Conservation (phyloP, 225 moss, liverwort and hornwort genomes). For the Pleurozium schreberi region DNA sequence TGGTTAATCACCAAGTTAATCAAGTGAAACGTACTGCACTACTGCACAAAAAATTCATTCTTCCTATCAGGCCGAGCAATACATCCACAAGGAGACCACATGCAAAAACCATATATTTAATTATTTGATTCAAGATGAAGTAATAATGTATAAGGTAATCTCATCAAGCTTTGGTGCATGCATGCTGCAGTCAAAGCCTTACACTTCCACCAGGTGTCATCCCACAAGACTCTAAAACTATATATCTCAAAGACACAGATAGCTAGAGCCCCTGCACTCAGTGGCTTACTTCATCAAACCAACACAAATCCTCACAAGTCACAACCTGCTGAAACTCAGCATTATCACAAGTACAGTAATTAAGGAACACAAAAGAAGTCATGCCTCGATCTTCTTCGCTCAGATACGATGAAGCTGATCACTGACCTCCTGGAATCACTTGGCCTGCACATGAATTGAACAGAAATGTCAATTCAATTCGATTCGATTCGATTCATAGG, state of each 20-base stretch:
- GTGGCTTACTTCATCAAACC: not conserved
- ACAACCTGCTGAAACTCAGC: not conserved
- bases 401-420: not conserved
- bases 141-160: too few species aligned
- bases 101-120: not conserved
- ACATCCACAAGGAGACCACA: not conserved
- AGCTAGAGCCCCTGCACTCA: too few species aligned
- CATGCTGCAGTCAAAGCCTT: not conserved
- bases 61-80: too few species aligned
- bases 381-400: not conserved
- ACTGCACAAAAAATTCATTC: not conserved
- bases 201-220: not conserved
- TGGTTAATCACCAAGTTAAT: not conserved
- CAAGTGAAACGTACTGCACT: not conserved
- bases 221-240: not conserved
- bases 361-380: too few species aligned
- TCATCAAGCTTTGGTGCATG: not conserved
- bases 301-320: not conserved
- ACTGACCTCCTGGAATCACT: constrained; percentile 1
- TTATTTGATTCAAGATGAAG: not conserved
- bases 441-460: not conserved
- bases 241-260: not conserved
- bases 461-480: too few species aligned
- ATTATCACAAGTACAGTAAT: too few species aligned
- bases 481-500: not conserved